Evolutionary conservation across 306 rosid genomes (phyloP), one percentile per base, ranked within the genome.

Genomic region (Glycine soja): DNA sequence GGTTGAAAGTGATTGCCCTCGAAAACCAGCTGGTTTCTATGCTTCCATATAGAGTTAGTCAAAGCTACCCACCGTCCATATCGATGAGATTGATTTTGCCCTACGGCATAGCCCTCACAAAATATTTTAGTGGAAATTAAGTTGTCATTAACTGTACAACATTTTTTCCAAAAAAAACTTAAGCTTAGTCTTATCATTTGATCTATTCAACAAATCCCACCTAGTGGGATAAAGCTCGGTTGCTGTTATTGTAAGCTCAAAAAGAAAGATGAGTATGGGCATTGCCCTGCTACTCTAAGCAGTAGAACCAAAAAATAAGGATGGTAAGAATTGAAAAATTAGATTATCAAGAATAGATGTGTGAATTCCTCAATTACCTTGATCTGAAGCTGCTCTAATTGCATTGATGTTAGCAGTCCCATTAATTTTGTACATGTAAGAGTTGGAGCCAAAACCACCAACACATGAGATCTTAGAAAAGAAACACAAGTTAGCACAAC

Each of bases 331-430:
- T 57, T 57, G 54, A 79, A 72, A 70, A 73, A 48, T 40, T 38
- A 59, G 72, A 67, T 65, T 5, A 52, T 69, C 62, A 74, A 52
- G 4, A 58, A 43, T 11, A 73, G 15, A 58, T 13, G 58, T 54
- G 46, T 34, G 52, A 43, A 47, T 38, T 68, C 67, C 48, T 79
- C 71, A 10, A 79, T 81, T 77, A 95, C 99, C 99, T 87, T 95
- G 81, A 16, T 93, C 97, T 51, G 99, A 83, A 81, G 99, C 98
- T 48, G 91, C 91, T 89, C 98, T 86, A 63, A 95, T 88, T 68
- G 98, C 99, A 85, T 93, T 95, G 88, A 95, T 91, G 83, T 95
- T 95, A 42, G 99, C 96, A 80, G 98, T 93, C 71, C 99, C 99
- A 69, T 95, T 95, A 76, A 95, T 91, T 89, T 91, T 93, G 87